Conservation (phyloP, 2,329 filamentous ascomycete species). For the Talaromyces sp. region DNA sequence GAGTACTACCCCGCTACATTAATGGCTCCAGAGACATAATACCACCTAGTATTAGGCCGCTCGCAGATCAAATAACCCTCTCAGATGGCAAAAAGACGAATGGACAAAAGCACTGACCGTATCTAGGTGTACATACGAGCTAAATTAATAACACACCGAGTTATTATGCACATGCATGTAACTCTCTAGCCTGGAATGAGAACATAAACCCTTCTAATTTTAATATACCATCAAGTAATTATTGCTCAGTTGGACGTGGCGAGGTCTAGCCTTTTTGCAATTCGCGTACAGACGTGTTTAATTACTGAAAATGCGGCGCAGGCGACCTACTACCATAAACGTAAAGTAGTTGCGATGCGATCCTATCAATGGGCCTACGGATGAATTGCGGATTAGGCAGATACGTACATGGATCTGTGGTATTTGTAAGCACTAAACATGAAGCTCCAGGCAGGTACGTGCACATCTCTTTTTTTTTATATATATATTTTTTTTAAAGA, state of each 20-base stretch:
- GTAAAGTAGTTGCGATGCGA: background rate
- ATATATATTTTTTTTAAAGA: background rate
- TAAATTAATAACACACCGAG: background rate
- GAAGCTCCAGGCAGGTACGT: background rate
- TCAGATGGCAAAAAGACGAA: background rate
- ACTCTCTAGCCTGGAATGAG: background rate
- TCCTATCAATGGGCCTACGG: background rate
- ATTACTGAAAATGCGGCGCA: slow-evolving; percentile 5
- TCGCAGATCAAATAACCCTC: background rate
- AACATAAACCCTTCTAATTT: background rate
- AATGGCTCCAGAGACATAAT: background rate
- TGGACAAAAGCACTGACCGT: background rate
- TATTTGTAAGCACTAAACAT: background rate
- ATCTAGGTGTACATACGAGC: background rate
- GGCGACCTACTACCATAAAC: slow-evolving; percentile 3
- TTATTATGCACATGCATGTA: slow-evolving; percentile 5
- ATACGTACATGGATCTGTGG: background rate
- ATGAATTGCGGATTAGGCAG: background rate
- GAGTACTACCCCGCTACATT: background rate
- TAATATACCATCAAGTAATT: background rate
- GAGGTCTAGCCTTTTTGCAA: background rate
- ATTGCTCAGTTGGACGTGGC: background rate
- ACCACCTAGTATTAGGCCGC: background rate
- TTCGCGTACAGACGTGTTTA: background rate
- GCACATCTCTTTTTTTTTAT: background rate